These are phyloP conservation scores for Triglochin maritima DNA, from an alignment of 106 monocot species.

Conservation along the genomic window DNA sequence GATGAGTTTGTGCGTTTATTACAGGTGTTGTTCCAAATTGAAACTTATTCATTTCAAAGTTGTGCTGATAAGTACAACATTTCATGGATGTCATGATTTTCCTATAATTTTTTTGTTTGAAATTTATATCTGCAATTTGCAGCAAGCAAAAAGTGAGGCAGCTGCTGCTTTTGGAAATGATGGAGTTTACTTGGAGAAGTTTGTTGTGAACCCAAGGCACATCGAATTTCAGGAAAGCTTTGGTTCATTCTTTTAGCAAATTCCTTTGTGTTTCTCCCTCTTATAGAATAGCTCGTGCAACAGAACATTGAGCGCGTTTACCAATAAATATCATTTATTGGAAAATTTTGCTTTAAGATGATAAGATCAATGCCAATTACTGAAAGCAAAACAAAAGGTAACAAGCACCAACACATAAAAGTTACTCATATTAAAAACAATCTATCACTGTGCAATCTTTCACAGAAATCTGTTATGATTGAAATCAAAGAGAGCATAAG, in stretches of 20 bases:
- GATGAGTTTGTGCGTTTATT: conserved; percentile 83
- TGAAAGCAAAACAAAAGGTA: too few species aligned
- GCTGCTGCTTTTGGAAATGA: conserved; percentile 97
- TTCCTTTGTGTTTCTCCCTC: too few species aligned
- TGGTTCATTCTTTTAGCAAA: background rate
- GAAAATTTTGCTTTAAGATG: too few species aligned
- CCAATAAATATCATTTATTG: too few species aligned
- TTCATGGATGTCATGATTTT: background rate
- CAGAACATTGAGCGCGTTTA: too few species aligned
- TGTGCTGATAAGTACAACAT: background rate
- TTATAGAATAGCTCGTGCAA: too few species aligned
- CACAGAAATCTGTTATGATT: too few species aligned
- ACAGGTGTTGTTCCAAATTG: conserved; percentile 27
- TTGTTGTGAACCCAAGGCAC: conserved; percentile 83
- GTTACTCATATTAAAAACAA: too few species aligned
- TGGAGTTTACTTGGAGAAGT: conserved; percentile 94
- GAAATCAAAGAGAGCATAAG: too few species aligned
- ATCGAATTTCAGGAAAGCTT: conserved; percentile 80
- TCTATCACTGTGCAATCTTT: too few species aligned
- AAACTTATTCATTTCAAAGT: background rate
- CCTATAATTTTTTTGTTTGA: background rate
- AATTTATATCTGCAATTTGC: conserved; percentile 11
- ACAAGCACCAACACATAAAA: too few species aligned
- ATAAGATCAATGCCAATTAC: too few species aligned
- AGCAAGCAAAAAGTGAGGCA: conserved; percentile 98